Evolutionary conservation across 2,329 filamentous ascomycete species (phyloP), one percentile per base, ranked within the genome.

Genomic region (Aspergillus arachidicola): DNA sequence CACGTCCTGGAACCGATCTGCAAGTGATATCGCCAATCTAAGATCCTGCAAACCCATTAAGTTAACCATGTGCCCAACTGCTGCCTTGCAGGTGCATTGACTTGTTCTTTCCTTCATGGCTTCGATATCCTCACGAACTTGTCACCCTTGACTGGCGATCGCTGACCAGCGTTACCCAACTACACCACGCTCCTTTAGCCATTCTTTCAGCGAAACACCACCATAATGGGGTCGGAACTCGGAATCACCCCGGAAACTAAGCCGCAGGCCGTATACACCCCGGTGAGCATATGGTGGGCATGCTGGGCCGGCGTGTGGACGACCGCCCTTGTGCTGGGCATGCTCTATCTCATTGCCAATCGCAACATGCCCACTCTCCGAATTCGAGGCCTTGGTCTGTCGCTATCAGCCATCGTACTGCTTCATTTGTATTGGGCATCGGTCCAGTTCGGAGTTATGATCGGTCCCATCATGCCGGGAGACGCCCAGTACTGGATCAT

Each of bases 401-500:
- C 74, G 10, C 67, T 80, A 54, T 68, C 74, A 41, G 75, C 77
- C 19, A 72, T 80, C 21, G 69, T 73, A 1, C 63, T 77, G 23
- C 75, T 80, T 51, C 78, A 80, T 66, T 64, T 80, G 19, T 80
- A 80, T 66, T 75, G 72, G 68, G 66, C 73, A 36, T 65, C 73
- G 11, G 73, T 72, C 34, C 75, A 80, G 61, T 69, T 78, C 36
- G 75, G 72, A 19, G 74, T 73, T 56, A 72, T 77, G 59, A 65
- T 80, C 9, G 77, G 77, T 36, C 63, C 75, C 6, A 61, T 70
- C 28, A 71, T 79, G 62, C 84, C 86, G 0, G 85, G 85, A 58
- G 78, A 82, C 23, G 80, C 80, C 19, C 86, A 89, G 74, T 91
- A 83, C 72, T 91, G 87, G 86, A 82, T 89, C 74, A 91, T 91